phyloP scores from a whole-genome alignment of 345 rosid species.

The Brassica nigra region DNA sequence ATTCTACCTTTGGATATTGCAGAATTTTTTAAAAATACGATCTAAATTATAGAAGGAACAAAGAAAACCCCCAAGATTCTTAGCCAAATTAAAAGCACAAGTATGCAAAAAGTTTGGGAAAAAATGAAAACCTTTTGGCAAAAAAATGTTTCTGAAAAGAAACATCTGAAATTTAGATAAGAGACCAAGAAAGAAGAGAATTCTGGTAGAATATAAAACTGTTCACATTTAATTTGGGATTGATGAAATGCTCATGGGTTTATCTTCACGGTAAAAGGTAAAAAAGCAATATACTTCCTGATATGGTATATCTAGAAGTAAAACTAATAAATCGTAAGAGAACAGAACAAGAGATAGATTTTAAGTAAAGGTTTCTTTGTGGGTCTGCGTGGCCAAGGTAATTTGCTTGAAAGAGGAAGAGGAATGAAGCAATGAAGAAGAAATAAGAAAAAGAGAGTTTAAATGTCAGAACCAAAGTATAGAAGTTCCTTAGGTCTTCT shows the following conservation, averaged over 20 bases:
- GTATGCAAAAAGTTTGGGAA: not conserved
- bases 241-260: constrained; percentile 3
- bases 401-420: not conserved
- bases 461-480: constrained; percentile 37
- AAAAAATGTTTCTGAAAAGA: not conserved
- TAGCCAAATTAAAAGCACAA: not conserved
- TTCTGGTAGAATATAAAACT: not conserved
- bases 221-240: not conserved
- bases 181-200: not conserved
- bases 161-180: not conserved
- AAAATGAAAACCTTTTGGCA: constrained; percentile 1
- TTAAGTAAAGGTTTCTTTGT: constrained; percentile 4
- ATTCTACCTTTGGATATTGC: not conserved
- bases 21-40: not conserved
- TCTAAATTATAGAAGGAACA: not conserved
- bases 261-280: not conserved
- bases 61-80: not conserved
- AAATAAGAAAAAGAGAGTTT: constrained; percentile 2
- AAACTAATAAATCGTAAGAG: not conserved
- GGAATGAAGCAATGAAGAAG: not conserved
- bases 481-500: constrained; percentile 42
- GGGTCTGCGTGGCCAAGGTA: constrained; percentile 6
- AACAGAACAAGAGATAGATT: not conserved
- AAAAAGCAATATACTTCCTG: not conserved
- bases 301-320: not conserved